These are phyloP conservation scores for Trichosporon sp. DNA, from an alignment of 1,284 basidiomycete species.

Conservation along the genomic window DNA sequence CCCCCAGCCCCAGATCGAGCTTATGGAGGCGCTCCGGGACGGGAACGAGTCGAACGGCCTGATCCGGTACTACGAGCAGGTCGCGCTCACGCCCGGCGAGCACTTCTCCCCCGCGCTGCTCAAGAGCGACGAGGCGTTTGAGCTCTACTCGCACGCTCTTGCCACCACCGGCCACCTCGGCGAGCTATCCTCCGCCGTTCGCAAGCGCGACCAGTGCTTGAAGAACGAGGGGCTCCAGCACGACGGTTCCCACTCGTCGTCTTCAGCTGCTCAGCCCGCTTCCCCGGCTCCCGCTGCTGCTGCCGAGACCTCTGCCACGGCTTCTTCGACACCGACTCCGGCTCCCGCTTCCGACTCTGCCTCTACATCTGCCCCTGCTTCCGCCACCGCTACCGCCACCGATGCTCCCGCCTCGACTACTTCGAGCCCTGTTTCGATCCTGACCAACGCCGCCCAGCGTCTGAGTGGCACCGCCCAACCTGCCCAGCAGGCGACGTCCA, in stretches of 20 bases:
- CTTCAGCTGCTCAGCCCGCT: slow-evolving; percentile 3
- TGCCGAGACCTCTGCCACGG: neutral
- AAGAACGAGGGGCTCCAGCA: slow-evolving; percentile 13
- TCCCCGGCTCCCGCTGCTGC: slow-evolving; percentile 3
- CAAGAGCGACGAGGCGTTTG: slow-evolving; percentile 42
- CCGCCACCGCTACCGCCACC: slow-evolving; percentile 28
- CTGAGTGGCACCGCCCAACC: slow-evolving; percentile 25
- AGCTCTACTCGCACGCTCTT: slow-evolving; percentile 44
- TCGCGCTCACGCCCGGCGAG: slow-evolving; percentile 36
- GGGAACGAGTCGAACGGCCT: slow-evolving; percentile 45
- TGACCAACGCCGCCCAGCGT: neutral
- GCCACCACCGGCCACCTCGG: slow-evolving; percentile 40
- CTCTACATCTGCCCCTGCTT: neutral
- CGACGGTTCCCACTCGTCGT: neutral
- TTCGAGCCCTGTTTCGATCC: slow-evolving; percentile 29
- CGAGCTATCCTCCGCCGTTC: slow-evolving; percentile 40
- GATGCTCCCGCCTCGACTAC: slow-evolving; percentile 52
- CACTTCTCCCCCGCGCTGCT: slow-evolving; percentile 39
- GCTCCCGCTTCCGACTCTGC: neutral
- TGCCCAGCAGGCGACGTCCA: slow-evolving; percentile 49
- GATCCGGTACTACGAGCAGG: slow-evolving; percentile 47
- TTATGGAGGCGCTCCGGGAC: slow-evolving; percentile 43
- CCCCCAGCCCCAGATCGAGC: slow-evolving; percentile 39
- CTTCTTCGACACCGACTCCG: slow-evolving; percentile 44
- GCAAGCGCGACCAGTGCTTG: slow-evolving; percentile 42